A percentile compares a stretch with the other conserved stretches of the same genome.
Evolutionary conservation across 2,329 filamentous ascomycete species (phyloP).

Genomic region (Aspergillus fijiensis): DNA sequence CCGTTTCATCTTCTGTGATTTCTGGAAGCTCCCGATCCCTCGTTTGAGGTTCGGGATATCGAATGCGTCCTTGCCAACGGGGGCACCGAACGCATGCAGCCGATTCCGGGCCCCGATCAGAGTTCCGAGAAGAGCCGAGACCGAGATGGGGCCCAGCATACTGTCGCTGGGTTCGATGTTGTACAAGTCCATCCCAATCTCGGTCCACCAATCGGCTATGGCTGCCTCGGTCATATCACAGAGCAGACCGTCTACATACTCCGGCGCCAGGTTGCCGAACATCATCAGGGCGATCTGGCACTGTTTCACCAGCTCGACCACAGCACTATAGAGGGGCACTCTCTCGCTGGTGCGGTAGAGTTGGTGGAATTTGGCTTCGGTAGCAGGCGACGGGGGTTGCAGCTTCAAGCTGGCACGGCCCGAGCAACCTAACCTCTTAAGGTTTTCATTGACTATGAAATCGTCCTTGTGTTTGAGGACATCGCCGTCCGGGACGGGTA

Average conservation of each 20-base stretch:
- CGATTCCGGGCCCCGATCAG: conserved; percentile 88
- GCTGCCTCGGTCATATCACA: conserved; percentile 92
- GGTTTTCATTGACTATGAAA: conserved; percentile 90
- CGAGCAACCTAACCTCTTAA: conserved; percentile 89
- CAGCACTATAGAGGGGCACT: conserved; percentile 72
- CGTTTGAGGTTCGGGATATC: conserved; percentile 79
- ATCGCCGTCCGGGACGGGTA: conserved; percentile 83
- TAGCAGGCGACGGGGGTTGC: conserved; percentile 72
- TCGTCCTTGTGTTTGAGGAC: conserved; percentile 73
- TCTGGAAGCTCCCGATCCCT: conserved; percentile 86
- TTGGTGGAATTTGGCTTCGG: conserved; percentile 86
- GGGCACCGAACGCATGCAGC: conserved; percentile 77
- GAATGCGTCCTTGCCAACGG: conserved; percentile 87
- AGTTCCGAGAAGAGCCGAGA: conserved; percentile 81
- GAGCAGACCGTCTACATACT: conserved; percentile 86
- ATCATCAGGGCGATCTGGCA: conserved; percentile 86
- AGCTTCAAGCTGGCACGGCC: conserved; percentile 84
- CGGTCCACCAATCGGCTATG: conserved; percentile 93
- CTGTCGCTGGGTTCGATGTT: conserved; percentile 91
- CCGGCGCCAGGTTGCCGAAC: conserved; percentile 81
- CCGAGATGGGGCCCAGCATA: conserved; percentile 86
- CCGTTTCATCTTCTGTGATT: conserved; percentile 75
- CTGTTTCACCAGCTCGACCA: conserved; percentile 84
- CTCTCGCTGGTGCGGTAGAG: conserved; percentile 85
- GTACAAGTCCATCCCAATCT: conserved; percentile 88